phyloP scores from a whole-genome alignment of 345 rosid genomes.

The Brassica incana region DNA sequence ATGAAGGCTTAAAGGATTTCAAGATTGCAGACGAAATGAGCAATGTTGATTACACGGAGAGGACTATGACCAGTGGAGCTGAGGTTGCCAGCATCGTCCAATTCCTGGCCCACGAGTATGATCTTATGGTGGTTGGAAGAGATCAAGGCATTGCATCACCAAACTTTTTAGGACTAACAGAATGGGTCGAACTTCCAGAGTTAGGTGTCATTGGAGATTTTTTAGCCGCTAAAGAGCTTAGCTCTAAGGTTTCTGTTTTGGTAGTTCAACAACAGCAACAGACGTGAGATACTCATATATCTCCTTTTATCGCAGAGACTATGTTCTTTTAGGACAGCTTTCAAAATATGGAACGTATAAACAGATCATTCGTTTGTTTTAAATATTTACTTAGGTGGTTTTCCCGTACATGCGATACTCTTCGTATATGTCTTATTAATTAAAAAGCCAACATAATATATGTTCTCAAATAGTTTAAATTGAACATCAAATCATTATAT shows the following conservation, averaged over 20 bases:
- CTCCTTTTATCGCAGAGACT: background rate
- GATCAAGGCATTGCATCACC: constrained; percentile 11
- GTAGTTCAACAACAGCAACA: constrained; percentile 30
- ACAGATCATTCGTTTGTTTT: background rate
- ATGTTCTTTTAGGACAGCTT: background rate
- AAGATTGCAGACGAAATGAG: background rate
- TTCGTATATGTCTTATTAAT: too few species aligned
- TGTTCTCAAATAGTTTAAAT: too few species aligned
- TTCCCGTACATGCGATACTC: background rate
- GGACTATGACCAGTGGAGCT: background rate
- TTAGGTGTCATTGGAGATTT: constrained; percentile 34
- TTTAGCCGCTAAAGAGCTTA: constrained; percentile 24
- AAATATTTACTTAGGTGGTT: background rate
- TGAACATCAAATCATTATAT: too few species aligned
- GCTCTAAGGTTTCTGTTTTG: constrained; percentile 24
- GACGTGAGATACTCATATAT: background rate
- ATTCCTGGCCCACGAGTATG: background rate
- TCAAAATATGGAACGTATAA: background rate
- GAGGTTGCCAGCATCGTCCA: constrained; percentile 13
- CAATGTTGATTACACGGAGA: constrained; percentile 8
- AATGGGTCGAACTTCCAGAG: constrained; percentile 34
- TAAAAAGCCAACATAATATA: too few species aligned
- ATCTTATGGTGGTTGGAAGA: constrained; percentile 29
- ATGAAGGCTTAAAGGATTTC: constrained; percentile 4
- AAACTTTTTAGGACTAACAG: constrained; percentile 8